These are phyloP conservation scores for Ustilago hordei DNA, from an alignment of 1,284 basidiomycete species.

Conservation along the genomic window DNA sequence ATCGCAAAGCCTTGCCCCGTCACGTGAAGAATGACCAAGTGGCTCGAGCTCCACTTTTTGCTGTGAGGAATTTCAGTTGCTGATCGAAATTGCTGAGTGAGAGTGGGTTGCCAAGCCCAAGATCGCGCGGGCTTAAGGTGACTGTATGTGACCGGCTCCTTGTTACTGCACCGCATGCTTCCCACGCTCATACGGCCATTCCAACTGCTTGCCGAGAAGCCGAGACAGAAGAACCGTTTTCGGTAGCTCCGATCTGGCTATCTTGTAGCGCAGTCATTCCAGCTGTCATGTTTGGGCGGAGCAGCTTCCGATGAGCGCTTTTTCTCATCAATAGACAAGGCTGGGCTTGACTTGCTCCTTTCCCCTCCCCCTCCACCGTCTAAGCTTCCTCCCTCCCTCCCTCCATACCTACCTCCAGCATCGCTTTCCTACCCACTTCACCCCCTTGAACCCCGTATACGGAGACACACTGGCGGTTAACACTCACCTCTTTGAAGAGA, in stretches of 20 bases:
- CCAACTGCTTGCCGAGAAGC: slow-evolving; percentile 11
- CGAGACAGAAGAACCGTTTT: background rate
- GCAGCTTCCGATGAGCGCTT: background rate
- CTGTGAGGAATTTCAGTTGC: background rate
- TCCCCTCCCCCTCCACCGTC: slow-evolving; percentile 1
- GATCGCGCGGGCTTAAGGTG: background rate
- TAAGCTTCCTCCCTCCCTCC: slow-evolving; percentile 7
- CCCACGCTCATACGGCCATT: slow-evolving; percentile 1
- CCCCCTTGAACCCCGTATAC: too few species aligned
- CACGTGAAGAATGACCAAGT: slow-evolving; percentile 14
- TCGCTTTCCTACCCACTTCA: background rate
- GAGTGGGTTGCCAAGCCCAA: background rate
- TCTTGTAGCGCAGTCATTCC: slow-evolving; percentile 4
- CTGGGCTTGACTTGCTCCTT: background rate
- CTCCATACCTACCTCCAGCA: background rate
- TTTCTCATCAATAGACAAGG: background rate
- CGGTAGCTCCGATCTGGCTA: slow-evolving; percentile 11
- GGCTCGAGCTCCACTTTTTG: slow-evolving; percentile 8
- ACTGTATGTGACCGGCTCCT: background rate
- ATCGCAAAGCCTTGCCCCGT: background rate
- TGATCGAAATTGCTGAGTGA: slow-evolving; percentile 1
- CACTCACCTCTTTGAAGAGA: background rate
- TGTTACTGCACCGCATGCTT: background rate
- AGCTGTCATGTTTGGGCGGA: background rate
- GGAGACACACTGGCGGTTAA: too few species aligned